phyloP scores from a whole-genome alignment of 345 rosid species.

The Bruguiera gymnorhiza region DNA sequence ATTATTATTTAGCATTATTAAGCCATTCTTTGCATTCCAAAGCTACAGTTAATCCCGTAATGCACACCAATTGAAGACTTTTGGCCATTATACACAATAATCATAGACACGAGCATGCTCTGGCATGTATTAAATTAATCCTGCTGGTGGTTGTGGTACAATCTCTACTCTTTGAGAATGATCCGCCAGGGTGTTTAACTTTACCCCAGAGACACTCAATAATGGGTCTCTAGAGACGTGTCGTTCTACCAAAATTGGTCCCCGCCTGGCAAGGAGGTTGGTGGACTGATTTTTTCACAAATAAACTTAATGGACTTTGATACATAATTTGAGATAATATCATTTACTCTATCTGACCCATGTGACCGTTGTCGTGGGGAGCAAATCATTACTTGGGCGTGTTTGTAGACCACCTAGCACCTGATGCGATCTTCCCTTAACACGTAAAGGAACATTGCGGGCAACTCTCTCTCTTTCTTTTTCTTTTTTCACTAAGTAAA shows the following conservation, averaged over 20 bases:
- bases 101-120: neutral
- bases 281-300: neutral
- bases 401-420: conserved; percentile 16
- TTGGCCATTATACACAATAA: neutral
- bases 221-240: conserved; percentile 10
- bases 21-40: conserved; percentile 6
- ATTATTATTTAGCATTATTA: neutral
- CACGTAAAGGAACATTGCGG: too few species aligned
- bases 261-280: conserved; percentile 12
- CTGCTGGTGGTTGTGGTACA: too few species aligned
- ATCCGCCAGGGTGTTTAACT: too few species aligned
- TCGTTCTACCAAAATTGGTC: conserved; percentile 27
- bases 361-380: conserved; percentile 34
- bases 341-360: conserved; percentile 26
- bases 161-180: too few species aligned
- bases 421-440: too few species aligned
- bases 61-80: conserved; percentile 17
- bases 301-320: conserved; percentile 8
- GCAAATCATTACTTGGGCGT: conserved; percentile 18
- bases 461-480: too few species aligned
- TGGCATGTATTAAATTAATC: too few species aligned
- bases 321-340: conserved; percentile 9
- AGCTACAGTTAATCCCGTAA: conserved; percentile 27
- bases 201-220: conserved; percentile 9
- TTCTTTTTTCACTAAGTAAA: too few species aligned